Evolutionary conservation across 2,329 filamentous ascomycete species (phyloP).

Genomic region (Clarireedia homoeocarpa): DNA sequence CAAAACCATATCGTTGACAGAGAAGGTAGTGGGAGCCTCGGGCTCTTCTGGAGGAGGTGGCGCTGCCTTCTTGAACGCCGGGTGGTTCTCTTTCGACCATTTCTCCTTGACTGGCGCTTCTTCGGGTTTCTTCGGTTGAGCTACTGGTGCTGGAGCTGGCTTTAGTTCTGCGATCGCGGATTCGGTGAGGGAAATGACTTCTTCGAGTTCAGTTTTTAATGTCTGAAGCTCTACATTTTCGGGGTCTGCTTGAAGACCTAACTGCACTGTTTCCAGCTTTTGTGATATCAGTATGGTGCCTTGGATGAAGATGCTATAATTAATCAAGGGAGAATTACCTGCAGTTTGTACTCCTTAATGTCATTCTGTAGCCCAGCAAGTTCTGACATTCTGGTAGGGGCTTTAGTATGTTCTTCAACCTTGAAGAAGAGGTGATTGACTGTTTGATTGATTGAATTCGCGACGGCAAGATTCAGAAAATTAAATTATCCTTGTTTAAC

Average conservation of each 20-base stretch:
- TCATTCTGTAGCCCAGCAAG: conserved; percentile 33
- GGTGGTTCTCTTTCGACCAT: conserved; percentile 75
- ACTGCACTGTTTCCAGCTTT: conserved; percentile 69
- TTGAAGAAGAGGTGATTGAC: too few relatives aligned
- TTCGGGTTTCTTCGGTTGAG: conserved; percentile 34
- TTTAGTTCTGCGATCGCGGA: conserved; percentile 75
- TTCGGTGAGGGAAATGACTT: conserved; percentile 72
- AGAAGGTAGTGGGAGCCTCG: conserved; percentile 52
- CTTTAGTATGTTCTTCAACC: neutral
- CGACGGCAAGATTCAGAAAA: too few relatives aligned
- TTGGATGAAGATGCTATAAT: neutral
- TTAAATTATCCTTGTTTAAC: neutral
- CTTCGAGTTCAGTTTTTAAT: conserved; percentile 73
- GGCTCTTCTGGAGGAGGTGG: conserved; percentile 41
- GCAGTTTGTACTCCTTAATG: conserved; percentile 52
- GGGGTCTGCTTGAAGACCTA: conserved; percentile 71
- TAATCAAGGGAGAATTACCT: conserved; percentile 34
- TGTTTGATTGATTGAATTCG: too few relatives aligned
- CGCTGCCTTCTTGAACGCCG: conserved; percentile 58
- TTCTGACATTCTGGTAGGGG: conserved; percentile 15
- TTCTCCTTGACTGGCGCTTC: conserved; percentile 56
- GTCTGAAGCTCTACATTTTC: conserved; percentile 70
- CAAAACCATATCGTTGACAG: conserved; percentile 82
- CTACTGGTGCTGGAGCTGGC: conserved; percentile 20
- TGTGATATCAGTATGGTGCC: conserved; percentile 10